Evolutionary conservation across 495 filamentous ascomycete species (phyloP).

Genomic region (Penicillium riverlandense): DNA sequence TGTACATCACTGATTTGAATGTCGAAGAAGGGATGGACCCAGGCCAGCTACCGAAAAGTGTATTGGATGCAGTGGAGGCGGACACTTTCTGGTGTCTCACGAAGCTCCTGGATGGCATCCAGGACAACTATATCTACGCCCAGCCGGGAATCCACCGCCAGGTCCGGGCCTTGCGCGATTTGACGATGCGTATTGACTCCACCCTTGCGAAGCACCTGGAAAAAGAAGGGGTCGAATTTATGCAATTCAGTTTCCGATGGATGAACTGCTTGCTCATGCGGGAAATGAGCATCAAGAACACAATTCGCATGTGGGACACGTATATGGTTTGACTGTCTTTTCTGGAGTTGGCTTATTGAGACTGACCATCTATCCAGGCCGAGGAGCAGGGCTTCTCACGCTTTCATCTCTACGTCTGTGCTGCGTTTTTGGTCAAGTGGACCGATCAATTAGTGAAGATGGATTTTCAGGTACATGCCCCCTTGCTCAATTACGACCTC

Average conservation of each 20-base stretch:
- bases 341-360: background rate
- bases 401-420: slow-evolving; percentile 97
- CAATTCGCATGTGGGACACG: slow-evolving; percentile 98
- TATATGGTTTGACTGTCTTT: slow-evolving; percentile 65
- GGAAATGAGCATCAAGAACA: slow-evolving; percentile 91
- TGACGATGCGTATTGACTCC: slow-evolving; percentile 83
- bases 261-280: slow-evolving; percentile 99
- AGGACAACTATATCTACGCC: slow-evolving; percentile 97
- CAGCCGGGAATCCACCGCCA: slow-evolving; percentile 95
- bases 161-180: slow-evolving; percentile 77
- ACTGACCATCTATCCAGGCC: slow-evolving; percentile 49
- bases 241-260: slow-evolving; percentile 98
- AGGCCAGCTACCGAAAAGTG: slow-evolving; percentile 80
- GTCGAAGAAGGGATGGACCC: slow-evolving; percentile 94
- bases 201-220: slow-evolving; percentile 82
- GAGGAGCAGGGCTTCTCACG: slow-evolving; percentile 98
- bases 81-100: slow-evolving; percentile 98
- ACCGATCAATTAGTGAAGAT: slow-evolving; percentile 90
- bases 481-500: background rate
- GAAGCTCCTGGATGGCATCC: slow-evolving; percentile 92
- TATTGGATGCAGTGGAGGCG: slow-evolving; percentile 94
- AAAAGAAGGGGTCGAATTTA: slow-evolving; percentile 88
- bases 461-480: slow-evolving; percentile 66
- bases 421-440: slow-evolving; percentile 98
- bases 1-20: slow-evolving; percentile 88